Percentiles rank a stretch among this genome's conserved stretches.
Conservation (phyloP, 2,329 filamentous ascomycete genomes). For the Didymella pomorum region DNA sequence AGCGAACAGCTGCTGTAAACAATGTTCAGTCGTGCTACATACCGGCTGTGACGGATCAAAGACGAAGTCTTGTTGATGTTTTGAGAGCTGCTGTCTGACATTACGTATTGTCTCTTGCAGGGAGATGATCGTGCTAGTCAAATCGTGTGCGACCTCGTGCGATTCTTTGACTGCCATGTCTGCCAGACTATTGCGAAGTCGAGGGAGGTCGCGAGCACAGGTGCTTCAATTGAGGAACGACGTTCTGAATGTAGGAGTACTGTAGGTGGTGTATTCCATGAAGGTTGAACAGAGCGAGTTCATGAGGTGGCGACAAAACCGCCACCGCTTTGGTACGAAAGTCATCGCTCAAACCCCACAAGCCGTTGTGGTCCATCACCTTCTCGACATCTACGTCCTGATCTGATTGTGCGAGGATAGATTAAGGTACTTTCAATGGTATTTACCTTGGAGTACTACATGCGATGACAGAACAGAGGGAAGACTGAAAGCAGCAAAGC, state of each 20-base stretch:
- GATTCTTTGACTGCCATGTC: background rate
- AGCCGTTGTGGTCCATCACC: no score
- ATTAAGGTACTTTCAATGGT: no score
- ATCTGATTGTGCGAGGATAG: no score
- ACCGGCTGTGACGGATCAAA: conserved; percentile 13
- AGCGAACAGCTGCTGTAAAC: background rate
- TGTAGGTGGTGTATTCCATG: background rate
- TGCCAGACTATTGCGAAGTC: no score
- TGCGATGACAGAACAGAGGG: no score
- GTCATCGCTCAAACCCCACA: no score
- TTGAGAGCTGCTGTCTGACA: conserved; percentile 2
- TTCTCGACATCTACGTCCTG: no score
- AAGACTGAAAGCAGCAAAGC: no score
- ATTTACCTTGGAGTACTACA: no score
- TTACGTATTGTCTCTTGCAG: conserved; percentile 8
- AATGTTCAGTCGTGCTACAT: background rate
- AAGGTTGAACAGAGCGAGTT: background rate
- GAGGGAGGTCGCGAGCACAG: background rate
- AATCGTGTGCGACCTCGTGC: conserved; percentile 1
- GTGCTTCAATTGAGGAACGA: no score
- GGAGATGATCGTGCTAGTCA: conserved; percentile 17
- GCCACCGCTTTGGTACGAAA: background rate
- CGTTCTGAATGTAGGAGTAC: background rate
- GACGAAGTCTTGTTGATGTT: background rate
- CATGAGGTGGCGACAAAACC: background rate